A percentile compares a stretch with the other conserved stretches of the same genome.
phyloP scores from a whole-genome alignment of 108 stramenopile species.

The Cylindrotheca fusiformis region DNA sequence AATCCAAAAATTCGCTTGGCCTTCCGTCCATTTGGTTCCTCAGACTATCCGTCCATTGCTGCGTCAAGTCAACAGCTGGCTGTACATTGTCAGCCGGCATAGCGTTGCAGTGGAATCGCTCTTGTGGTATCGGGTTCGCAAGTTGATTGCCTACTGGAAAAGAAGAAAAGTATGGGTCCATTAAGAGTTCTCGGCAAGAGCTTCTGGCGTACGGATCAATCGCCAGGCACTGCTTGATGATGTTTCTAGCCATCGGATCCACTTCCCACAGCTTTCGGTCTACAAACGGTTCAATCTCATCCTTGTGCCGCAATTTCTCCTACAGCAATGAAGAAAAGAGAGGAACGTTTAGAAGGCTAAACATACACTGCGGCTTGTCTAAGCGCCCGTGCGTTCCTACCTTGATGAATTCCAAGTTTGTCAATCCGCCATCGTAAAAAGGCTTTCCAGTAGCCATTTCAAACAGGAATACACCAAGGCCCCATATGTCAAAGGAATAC shows the following conservation, averaged over 20 bases:
- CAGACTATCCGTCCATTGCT: neutral
- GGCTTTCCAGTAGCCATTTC: slow-evolving; percentile 63
- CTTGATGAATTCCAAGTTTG: slow-evolving; percentile 5
- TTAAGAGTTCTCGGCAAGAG: slow-evolving; percentile 5
- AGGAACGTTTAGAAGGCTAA: no score
- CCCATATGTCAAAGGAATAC: slow-evolving; percentile 73
- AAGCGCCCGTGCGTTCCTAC: neutral
- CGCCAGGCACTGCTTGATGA: slow-evolving; percentile 1
- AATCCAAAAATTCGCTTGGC: neutral
- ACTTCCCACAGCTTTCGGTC: slow-evolving; percentile 1
- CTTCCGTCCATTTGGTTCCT: neutral
- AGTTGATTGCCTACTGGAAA: no score
- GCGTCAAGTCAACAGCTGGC: neutral
- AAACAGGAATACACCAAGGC: slow-evolving; percentile 72
- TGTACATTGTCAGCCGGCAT: neutral
- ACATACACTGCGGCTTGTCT: no score
- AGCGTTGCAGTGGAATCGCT: no score
- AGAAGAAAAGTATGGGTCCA: slow-evolving; percentile 6
- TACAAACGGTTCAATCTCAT: neutral
- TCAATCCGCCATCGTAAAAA: slow-evolving; percentile 13
- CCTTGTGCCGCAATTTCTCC: slow-evolving; percentile 1
- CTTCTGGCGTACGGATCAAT: slow-evolving; percentile 3
- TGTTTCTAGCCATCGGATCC: neutral
- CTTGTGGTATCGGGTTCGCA: no score
- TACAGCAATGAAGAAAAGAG: no score